phyloP scores from a whole-genome alignment of 371 early-diverging fungal species.

The Rhizopus sp. region DNA sequence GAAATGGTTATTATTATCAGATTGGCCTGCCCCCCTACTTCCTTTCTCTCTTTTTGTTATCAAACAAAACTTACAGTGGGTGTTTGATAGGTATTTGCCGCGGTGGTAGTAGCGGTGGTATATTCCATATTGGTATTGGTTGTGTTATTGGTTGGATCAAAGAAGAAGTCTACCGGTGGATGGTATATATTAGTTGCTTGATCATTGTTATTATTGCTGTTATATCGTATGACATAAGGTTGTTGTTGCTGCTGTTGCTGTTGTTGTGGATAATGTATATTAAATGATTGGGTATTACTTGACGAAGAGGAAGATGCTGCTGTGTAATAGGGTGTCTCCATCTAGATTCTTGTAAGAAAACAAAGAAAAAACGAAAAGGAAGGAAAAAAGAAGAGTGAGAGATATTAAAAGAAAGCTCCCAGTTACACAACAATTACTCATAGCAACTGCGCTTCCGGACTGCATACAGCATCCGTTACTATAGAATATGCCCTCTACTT shows the following conservation, averaged over 20 bases:
- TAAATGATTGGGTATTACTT: conserved; percentile 7
- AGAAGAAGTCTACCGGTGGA: conserved; percentile 16
- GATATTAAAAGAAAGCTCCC: neutral
- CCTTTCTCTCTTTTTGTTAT: neutral
- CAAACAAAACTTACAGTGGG: conserved; percentile 12
- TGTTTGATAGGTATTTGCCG: conserved; percentile 13
- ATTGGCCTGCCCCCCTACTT: neutral
- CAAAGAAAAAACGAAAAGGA: conserved; percentile 3
- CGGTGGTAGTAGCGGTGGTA: conserved; percentile 10
- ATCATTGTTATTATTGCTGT: neutral
- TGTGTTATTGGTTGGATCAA: conserved; percentile 12
- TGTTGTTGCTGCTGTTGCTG: conserved; percentile 7
- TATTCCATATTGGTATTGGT: neutral
- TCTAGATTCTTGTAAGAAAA: conserved; percentile 5
- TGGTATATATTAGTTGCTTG: conserved; percentile 5
- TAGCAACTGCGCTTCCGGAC: conserved; percentile 7
- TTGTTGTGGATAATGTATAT: conserved; percentile 8
- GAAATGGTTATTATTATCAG: conserved; percentile 9
- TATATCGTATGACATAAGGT: conserved; percentile 7
- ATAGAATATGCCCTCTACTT: neutral
- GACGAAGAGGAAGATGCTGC: conserved; percentile 1
- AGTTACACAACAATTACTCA: conserved; percentile 2
- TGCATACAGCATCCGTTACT: neutral
- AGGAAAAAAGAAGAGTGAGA: conserved; percentile 2
- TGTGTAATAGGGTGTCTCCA: conserved; percentile 7